These are phyloP conservation scores for Digitaria exilis DNA, from an alignment of 202 grass and related monocot genomes.

Conservation along the genomic window DNA sequence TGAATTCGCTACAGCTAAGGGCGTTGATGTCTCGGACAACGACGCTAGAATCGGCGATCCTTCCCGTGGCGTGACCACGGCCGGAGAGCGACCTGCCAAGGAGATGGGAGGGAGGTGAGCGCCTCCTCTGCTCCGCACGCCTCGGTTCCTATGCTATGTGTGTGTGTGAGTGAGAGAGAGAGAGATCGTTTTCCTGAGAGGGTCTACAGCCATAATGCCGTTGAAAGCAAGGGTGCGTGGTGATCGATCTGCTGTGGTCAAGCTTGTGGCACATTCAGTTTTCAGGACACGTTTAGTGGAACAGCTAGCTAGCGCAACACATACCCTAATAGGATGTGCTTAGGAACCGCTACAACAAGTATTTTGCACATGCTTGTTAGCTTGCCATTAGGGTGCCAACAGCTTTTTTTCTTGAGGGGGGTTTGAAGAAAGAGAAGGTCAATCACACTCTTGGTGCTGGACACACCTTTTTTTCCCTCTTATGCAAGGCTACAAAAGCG, in stretches of 20 bases:
- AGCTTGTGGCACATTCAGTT: neutral
- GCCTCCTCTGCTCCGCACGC: neutral
- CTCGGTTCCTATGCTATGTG: too few species aligned
- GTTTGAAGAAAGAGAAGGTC: neutral
- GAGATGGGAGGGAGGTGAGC: neutral
- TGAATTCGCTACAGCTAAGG: neutral
- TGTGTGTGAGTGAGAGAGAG: too few species aligned
- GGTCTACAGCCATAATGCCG: slow-evolving; percentile 20
- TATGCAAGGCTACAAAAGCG: too few species aligned
- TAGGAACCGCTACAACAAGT: neutral
- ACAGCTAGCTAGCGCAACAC: too few species aligned
- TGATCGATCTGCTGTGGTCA: neutral
- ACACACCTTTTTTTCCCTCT: neutral
- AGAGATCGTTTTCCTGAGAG: neutral
- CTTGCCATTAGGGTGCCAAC: neutral
- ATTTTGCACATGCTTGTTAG: neutral
- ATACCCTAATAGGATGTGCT: neutral
- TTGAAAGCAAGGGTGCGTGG: neutral
- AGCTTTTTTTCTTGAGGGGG: too few species aligned
- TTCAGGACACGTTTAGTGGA: neutral
- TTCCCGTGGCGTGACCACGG: neutral
- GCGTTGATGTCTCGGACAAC: neutral
- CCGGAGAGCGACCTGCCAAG: neutral
- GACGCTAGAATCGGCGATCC: neutral
- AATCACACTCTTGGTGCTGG: neutral